Evolutionary conservation across 140 eudicot genomes (phyloP).

Genomic region (Erigeron philadelphicus): DNA sequence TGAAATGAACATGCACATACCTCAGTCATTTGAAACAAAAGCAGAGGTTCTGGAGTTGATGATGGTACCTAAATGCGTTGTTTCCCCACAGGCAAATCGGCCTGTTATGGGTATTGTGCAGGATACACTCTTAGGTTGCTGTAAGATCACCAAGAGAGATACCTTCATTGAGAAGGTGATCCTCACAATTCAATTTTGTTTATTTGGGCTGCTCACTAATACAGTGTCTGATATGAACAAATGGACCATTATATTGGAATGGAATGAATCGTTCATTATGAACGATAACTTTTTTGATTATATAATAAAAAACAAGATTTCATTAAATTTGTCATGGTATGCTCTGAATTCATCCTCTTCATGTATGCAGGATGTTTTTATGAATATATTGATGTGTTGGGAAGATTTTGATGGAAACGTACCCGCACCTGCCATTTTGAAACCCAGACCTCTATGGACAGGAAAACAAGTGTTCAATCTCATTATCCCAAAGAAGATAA

Average conservation of each 20-base stretch:
- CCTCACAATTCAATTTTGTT: slow-evolving; percentile 2
- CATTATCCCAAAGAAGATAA: slow-evolving; percentile 90
- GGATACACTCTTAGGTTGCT: slow-evolving; percentile 88
- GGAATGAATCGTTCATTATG: background rate
- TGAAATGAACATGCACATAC: slow-evolving; percentile 99
- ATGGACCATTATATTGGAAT: too few relatives aligned
- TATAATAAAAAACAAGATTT: background rate
- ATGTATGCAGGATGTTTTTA: slow-evolving; percentile 74
- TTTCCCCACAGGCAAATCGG: slow-evolving; percentile 89
- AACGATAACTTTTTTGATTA: background rate
- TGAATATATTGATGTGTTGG: slow-evolving; percentile 99
- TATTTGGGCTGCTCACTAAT: background rate
- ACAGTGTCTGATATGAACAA: background rate
- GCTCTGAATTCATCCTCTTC: background rate
- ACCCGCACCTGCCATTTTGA: slow-evolving; percentile 90
- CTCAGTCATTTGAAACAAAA: slow-evolving; percentile 96
- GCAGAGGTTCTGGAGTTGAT: slow-evolving; percentile 92
- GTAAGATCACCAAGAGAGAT: slow-evolving; percentile 92
- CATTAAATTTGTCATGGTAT: slow-evolving; percentile 2
- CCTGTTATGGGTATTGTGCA: slow-evolving; percentile 99
- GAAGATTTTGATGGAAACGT: slow-evolving; percentile 99
- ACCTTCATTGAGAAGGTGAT: slow-evolving; percentile 93
- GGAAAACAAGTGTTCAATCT: slow-evolving; percentile 95
- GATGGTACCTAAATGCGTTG: slow-evolving; percentile 99
- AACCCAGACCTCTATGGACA: slow-evolving; percentile 98